Evolutionary conservation across 306 rosid species (phyloP), one percentile per base, ranked within the genome.

Genomic region (Ormosia emarginata): DNA sequence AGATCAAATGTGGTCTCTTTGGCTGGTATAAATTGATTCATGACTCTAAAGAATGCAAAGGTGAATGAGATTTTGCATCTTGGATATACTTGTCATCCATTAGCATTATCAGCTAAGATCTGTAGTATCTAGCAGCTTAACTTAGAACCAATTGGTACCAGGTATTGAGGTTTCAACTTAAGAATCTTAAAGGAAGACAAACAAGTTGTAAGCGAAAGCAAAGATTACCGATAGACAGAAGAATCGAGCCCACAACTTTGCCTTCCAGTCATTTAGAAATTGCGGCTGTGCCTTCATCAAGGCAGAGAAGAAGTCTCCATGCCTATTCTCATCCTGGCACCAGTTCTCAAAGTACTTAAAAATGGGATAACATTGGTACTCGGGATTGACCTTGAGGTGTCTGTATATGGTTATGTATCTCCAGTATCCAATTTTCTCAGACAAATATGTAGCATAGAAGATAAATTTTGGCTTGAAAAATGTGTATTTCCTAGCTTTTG

Each of bases 321-420:
- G 99, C 55, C 99, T 87, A 73, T 95, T 95, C 90, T 95, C 99
- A 86, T 95, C 99, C 83, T 95, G 99, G 89, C 99, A 95, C 99
- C 99, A 95, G 91, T 95, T 95, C 93, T 95, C 99, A 76, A 95
- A 95, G 86, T 90, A 95, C 90, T 92, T 92, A 82, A 95, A 95
- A 86, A 95, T 95, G 74, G 99, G 99, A 81, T 95, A 93, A 34
- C 98, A 93, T 75, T 93, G 99, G 92, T 81, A 95, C 86, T 93
- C 79, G 2, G 98, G 99, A 37, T 95, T 95, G 4, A 39, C 85
- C 92, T 90, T 93, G 87, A 95, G 99, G 87, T 95, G 99, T 74
- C 99, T 87, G 91, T 95, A 95, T 70, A 95, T 93, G 86, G 96
- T 93, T 64, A 95, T 95, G 91, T 93, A 95, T 89, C 99, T 83